Evolutionary conservation across 257 asterid genomes (phyloP).

Genomic region (Verbena officinalis): DNA sequence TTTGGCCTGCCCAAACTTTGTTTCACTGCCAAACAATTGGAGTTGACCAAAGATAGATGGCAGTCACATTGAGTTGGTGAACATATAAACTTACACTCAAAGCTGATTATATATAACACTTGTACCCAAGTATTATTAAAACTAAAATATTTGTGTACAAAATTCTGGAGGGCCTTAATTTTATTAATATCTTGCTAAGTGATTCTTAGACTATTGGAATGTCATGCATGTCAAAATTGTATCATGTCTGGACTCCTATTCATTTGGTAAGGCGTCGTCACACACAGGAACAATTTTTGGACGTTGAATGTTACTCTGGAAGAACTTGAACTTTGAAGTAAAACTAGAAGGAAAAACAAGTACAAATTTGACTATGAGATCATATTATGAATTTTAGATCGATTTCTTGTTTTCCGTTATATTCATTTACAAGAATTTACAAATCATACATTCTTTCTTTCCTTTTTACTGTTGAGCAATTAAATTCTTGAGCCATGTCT

Average conservation of each 20-base stretch:
- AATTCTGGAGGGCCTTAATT: no score
- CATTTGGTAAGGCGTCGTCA: no score
- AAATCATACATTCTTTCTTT: not conserved
- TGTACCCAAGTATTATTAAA: no score
- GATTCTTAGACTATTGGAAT: no score
- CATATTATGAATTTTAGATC: not conserved
- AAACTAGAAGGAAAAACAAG: not conserved
- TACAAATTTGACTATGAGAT: not conserved
- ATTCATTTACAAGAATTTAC: not conserved
- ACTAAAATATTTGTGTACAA: not conserved
- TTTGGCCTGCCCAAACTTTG: not conserved
- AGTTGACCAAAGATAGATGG: not conserved
- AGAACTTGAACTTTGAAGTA: not conserved
- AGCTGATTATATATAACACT: not conserved
- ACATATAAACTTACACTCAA: not conserved
- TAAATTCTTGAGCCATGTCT: not conserved
- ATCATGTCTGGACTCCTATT: no score
- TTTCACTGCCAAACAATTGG: not conserved
- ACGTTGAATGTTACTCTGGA: not conserved
- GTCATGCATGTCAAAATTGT: no score
- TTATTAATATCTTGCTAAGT: no score
- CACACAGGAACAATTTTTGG: not conserved
- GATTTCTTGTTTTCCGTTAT: not conserved
- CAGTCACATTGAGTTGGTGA: not conserved
- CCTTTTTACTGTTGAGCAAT: not conserved